A percentile compares a stretch with the other conserved stretches of the same genome.
Evolutionary conservation across 2,329 filamentous ascomycete genomes (phyloP).

Genomic region (Penicillium capsulatum): DNA sequence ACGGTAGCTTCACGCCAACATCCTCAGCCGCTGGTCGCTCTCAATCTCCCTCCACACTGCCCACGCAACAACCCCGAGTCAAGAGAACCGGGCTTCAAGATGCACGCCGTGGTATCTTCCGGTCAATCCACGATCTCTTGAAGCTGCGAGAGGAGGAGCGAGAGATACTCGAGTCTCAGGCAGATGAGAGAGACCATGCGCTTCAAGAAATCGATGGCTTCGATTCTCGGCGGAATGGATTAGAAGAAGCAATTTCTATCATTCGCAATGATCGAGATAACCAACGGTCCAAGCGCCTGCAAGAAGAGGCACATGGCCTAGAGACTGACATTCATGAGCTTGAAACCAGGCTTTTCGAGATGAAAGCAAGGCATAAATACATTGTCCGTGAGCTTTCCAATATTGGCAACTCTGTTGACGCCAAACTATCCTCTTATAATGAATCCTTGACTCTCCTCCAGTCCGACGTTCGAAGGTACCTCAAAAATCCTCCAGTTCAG

Average conservation of each 20-base stretch:
- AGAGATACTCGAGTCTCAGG: conserved; percentile 46
- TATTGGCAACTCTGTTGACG: conserved; percentile 55
- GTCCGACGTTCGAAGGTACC: conserved; percentile 51
- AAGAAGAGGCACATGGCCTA: conserved; percentile 49
- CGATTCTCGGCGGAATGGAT: conserved; percentile 46
- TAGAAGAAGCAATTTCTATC: conserved; percentile 49
- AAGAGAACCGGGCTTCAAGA: conserved; percentile 51
- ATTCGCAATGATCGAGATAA: conserved; percentile 48
- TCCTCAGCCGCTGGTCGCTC: conserved; percentile 28
- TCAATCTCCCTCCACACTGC: conserved; percentile 35
- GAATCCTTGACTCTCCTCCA: conserved; percentile 54
- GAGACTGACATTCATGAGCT: conserved; percentile 56
- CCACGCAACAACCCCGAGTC: conserved; percentile 36
- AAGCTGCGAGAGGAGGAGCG: conserved; percentile 55
- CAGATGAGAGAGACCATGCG: conserved; percentile 44
- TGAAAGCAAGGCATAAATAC: conserved; percentile 53
- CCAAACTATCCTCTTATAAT: conserved; percentile 57
- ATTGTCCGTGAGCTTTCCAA: conserved; percentile 51
- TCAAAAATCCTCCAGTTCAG: conserved; percentile 45
- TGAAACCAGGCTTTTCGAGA: conserved; percentile 52
- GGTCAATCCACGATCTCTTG: conserved; percentile 54
- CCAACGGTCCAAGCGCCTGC: conserved; percentile 43
- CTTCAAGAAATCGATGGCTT: conserved; percentile 51
- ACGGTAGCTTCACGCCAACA: conserved; percentile 41
- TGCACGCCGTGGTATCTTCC: conserved; percentile 55